phyloP scores from a whole-genome alignment of 2,329 filamentous ascomycete species.

The Phialophora tarda region DNA sequence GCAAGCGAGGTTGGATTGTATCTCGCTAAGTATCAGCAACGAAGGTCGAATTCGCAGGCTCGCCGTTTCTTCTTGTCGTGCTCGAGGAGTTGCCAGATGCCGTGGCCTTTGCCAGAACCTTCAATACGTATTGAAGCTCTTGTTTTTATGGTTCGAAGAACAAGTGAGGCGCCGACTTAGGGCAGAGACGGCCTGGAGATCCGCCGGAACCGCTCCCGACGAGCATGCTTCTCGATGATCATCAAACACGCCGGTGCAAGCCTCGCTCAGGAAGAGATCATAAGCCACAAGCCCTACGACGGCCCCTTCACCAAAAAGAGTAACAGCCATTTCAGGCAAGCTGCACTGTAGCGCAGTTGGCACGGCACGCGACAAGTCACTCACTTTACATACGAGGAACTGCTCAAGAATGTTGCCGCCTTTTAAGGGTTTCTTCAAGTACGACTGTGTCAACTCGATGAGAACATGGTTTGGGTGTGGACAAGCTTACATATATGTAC shows the following conservation, averaged over 20 bases:
- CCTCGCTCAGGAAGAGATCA: conserved; percentile 11
- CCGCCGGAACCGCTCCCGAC: conserved; percentile 3
- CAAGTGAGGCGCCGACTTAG: conserved; percentile 5
- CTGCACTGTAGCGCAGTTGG: neutral
- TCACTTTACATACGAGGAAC: neutral
- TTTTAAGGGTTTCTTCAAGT: too few relatives aligned
- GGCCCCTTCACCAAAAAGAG: neutral
- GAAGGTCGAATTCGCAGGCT: neutral
- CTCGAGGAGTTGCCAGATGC: neutral
- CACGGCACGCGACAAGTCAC: neutral
- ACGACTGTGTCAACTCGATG: neutral
- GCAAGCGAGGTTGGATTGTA: neutral
- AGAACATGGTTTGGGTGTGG: neutral
- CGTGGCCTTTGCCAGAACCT: neutral
- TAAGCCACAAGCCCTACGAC: conserved; percentile 20
- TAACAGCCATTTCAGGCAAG: neutral
- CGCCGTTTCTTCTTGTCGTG: neutral
- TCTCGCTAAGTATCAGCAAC: neutral
- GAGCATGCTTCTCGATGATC: conserved; percentile 24
- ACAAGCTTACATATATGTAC: neutral
- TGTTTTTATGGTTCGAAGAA: neutral
- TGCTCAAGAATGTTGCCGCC: neutral
- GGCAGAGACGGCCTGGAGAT: neutral
- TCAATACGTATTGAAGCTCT: neutral
- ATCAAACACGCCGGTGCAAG: conserved; percentile 23